Percentiles rank a stretch among this genome's conserved stretches.
Evolutionary conservation across 2,329 filamentous ascomycete species (phyloP).

Genomic region (Pestalotiopsis sp.): DNA sequence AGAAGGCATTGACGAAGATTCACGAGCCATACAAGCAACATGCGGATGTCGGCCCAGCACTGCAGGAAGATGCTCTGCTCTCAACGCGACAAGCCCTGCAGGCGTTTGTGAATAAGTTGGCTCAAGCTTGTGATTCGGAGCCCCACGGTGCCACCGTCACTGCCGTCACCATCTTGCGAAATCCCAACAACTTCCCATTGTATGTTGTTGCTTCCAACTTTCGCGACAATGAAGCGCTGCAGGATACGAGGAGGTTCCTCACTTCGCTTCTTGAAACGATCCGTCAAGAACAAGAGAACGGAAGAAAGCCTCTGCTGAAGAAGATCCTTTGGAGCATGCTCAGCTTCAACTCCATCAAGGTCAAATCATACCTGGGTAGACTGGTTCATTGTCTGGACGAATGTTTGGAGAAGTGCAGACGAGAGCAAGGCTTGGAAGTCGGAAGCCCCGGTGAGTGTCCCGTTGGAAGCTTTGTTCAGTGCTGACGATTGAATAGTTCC

Average conservation of each 20-base stretch:
- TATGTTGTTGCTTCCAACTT: slow-evolving; percentile 14
- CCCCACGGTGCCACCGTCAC: slow-evolving; percentile 13
- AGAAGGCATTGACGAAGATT: slow-evolving; percentile 10
- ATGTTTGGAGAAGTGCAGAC: slow-evolving; percentile 8
- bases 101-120: slow-evolving; percentile 15
- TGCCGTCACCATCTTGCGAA: slow-evolving; percentile 3
- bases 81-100: background rate
- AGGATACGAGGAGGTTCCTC: background rate
- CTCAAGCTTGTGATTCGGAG: slow-evolving; percentile 11
- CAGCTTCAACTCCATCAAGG: background rate
- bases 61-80: slow-evolving; percentile 8
- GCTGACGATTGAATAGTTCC: background rate
- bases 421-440: background rate
- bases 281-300: background rate
- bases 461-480: background rate
- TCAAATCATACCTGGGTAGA: slow-evolving; percentile 12
- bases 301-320: slow-evolving; percentile 8
- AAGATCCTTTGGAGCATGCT: slow-evolving; percentile 10
- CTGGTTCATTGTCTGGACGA: slow-evolving; percentile 1
- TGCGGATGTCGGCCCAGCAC: background rate
- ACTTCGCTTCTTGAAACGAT: slow-evolving; percentile 4
- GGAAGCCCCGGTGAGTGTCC: background rate
- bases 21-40: background rate
- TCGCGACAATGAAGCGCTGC: background rate
- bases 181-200: background rate